Evolutionary conservation across 257 asterid genomes (phyloP).

Genomic region (Misopates orontium): DNA sequence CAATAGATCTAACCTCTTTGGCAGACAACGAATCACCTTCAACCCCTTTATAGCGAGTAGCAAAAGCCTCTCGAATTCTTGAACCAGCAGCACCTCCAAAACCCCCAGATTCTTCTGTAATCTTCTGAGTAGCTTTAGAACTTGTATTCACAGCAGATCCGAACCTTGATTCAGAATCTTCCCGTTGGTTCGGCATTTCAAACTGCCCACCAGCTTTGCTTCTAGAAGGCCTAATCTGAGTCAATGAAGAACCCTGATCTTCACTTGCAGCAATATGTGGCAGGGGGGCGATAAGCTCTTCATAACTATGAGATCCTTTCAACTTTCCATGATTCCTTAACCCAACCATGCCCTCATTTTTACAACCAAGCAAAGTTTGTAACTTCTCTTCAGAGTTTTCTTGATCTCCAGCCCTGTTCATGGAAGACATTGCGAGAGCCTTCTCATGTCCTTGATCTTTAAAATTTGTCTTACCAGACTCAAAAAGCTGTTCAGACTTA

Average conservation of each 20-base stretch:
- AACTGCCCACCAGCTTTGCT: conserved; percentile 37
- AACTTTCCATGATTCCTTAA: conserved; percentile 36
- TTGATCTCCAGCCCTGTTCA: conserved; percentile 40
- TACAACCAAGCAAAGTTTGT: conserved; percentile 32
- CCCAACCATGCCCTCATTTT: conserved; percentile 29
- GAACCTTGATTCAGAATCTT: conserved; percentile 39
- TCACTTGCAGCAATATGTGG: conserved; percentile 32
- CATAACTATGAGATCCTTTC: conserved; percentile 35
- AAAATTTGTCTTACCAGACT: conserved; percentile 29
- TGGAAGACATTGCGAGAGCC: conserved; percentile 45
- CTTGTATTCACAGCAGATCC: conserved; percentile 31
- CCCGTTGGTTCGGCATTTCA: conserved; percentile 42
- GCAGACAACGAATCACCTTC: conserved; percentile 43
- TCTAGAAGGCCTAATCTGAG: conserved; percentile 30
- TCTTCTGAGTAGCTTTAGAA: conserved; percentile 37
- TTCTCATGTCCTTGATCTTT: conserved; percentile 45
- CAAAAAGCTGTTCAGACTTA: conserved; percentile 39
- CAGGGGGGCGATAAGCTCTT: conserved; percentile 35
- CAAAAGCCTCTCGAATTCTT: conserved; percentile 50
- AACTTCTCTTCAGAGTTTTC: conserved; percentile 37
- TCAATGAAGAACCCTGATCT: conserved; percentile 36
- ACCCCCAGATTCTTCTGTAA: conserved; percentile 37
- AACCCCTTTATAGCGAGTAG: conserved; percentile 43
- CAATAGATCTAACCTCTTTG: conserved; percentile 39
- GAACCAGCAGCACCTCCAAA: conserved; percentile 50